Evolutionary conservation across 2,329 filamentous ascomycete species (phyloP).

Genomic region (Monilinia aucupariae): DNA sequence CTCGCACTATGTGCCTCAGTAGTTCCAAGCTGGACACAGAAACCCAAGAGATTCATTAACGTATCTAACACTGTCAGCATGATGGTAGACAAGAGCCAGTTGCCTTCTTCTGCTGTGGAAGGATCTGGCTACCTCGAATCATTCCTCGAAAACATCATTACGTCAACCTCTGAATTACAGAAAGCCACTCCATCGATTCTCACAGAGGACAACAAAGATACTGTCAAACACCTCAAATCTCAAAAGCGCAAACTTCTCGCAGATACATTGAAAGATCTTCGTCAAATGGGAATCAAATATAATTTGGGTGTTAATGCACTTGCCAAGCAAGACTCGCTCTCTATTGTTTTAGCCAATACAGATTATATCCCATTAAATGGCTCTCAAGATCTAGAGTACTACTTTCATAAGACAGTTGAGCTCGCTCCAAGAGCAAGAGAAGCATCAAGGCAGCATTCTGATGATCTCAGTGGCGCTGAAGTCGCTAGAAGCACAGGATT

Average conservation of each 20-base stretch:
- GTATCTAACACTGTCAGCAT: conserved; percentile 62
- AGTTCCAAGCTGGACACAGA: conserved; percentile 39
- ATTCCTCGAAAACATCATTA: conserved; percentile 64
- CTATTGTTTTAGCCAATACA: conserved; percentile 60
- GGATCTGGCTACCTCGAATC: conserved; percentile 55
- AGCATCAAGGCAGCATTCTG: conserved; percentile 67
- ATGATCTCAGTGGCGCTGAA: conserved; percentile 78
- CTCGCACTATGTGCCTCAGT: conserved; percentile 26
- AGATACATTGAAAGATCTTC: conserved; percentile 75
- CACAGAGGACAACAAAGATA: conserved; percentile 79
- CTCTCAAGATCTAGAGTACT: conserved; percentile 48
- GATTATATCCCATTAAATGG: conserved; percentile 35
- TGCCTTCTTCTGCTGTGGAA: conserved; percentile 48
- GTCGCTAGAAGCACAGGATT: conserved; percentile 73
- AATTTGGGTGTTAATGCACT: conserved; percentile 74
- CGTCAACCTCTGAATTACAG: conserved; percentile 66
- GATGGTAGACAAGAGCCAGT: conserved; percentile 61
- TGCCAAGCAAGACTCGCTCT: conserved; percentile 64
- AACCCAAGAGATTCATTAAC: conserved; percentile 65
- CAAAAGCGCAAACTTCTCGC: conserved; percentile 87
- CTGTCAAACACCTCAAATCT: conserved; percentile 82
- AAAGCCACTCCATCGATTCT: conserved; percentile 77
- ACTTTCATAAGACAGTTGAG: conserved; percentile 75
- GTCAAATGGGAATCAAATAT: conserved; percentile 82
- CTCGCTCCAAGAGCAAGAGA: conserved; percentile 63